These are phyloP conservation scores for Conringia planisiliqua DNA, from an alignment of 345 rosid species.

Conservation along the genomic window DNA sequence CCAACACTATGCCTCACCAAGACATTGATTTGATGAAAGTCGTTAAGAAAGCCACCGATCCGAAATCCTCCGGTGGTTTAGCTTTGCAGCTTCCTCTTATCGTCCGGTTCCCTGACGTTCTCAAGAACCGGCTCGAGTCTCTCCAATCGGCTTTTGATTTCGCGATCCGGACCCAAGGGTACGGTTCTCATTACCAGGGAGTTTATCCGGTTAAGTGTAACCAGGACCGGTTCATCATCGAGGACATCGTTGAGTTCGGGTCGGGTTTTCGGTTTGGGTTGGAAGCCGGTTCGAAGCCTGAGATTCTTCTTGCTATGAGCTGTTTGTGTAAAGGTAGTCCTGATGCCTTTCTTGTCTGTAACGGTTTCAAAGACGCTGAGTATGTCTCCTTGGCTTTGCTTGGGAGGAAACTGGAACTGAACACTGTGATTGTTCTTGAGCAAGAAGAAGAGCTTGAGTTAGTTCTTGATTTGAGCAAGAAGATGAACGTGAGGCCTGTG, in stretches of 20 bases:
- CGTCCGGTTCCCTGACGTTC: slow-evolving; percentile 76
- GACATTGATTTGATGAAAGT: slow-evolving; percentile 78
- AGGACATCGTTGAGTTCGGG: slow-evolving; percentile 80
- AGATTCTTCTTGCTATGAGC: slow-evolving; percentile 86
- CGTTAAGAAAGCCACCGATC: slow-evolving; percentile 76
- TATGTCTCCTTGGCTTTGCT: slow-evolving; percentile 71
- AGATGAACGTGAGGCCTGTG: slow-evolving; percentile 61
- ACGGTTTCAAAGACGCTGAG: slow-evolving; percentile 86
- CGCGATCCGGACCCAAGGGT: slow-evolving; percentile 58
- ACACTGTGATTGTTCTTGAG: slow-evolving; percentile 84
- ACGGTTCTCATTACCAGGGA: slow-evolving; percentile 79
- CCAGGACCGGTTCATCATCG: slow-evolving; percentile 84
- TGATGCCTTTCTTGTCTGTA: slow-evolving; percentile 72
- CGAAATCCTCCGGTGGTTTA: slow-evolving; percentile 67
- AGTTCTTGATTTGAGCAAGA: slow-evolving; percentile 60
- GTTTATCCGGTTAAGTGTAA: slow-evolving; percentile 95
- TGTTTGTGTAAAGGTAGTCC: slow-evolving; percentile 72
- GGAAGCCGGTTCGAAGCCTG: slow-evolving; percentile 97
- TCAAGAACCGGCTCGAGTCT: slow-evolving; percentile 76
- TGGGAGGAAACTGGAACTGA: slow-evolving; percentile 66
- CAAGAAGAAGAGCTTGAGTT: slow-evolving; percentile 87
- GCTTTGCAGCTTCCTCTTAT: slow-evolving; percentile 83
- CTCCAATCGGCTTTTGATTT: slow-evolving; percentile 71
- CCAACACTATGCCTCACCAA: slow-evolving; percentile 61
- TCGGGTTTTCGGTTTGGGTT: slow-evolving; percentile 73